Base-by-base conservation (phyloP, 2,329 filamentous ascomycete species). In the Cordyceps cicadae region DNA sequence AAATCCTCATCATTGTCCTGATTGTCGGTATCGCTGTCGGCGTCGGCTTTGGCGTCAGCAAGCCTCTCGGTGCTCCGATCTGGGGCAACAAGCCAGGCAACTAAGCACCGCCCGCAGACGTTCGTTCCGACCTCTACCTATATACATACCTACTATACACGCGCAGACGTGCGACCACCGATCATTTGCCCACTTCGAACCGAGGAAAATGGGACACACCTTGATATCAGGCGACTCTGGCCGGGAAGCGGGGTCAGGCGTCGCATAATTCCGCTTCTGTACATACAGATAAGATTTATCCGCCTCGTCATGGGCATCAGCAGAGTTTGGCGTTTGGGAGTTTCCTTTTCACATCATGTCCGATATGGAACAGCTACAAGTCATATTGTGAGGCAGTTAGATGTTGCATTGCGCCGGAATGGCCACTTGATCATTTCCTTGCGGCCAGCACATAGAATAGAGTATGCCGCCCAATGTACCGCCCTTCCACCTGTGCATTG, bases 31-130 rank as follows among this genome's bases (percentile, higher is more conserved):
- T 80, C 55, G 82, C 79, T 15, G 76, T 85, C 11, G 81, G 76
- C 49, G 72, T 87, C 24, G 84, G 84, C 24, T 76, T 87, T 51
- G 84, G 84, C 54, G 76, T 87, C 65, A 85, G 82, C 76, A 86
- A 83, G 70, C 78, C 82, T 3, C 74, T 86, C 1, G 79, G 80
- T 14, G 83, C 83, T n/a, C 76, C 77, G 17, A 82, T 86, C 64
- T 86, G 83, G 83, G 71, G 77, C 68, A 71, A 72, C 64, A 67
- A 70, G 24, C 34, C 34, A 11, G 65, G 68, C 62, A 62, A 67
- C 59, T 59, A 34, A 62, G 54, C 41, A 26, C 14, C 6, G 19
- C 5, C 1, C 19, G 5, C 19, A 19, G 14, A n/a, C 1, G 5
- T 14, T 6, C 46, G 12, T 39, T 41, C 41, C 55, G 48, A 59